Evolutionary conservation across 805 yeast genomes (phyloP), one percentile per base, ranked within the genome.

Genomic region (Hanseniaspora taiwanica): DNA sequence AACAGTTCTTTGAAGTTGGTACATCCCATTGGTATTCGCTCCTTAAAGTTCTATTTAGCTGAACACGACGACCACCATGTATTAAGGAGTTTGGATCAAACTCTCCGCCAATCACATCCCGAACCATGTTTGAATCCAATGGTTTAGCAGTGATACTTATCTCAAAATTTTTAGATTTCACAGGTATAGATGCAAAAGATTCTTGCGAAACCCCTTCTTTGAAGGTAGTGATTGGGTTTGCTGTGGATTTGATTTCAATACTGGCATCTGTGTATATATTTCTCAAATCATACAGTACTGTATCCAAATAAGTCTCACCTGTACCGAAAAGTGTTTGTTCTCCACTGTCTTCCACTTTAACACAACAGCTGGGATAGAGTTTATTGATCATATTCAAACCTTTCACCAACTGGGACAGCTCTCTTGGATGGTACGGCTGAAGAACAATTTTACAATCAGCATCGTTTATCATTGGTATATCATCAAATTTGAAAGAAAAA

Each of bases 231-330:
- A 79, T 70, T 2, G 97, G 95, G 52, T 80, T 91, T 37, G 96
- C 81, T 2, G 85, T 80, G 3, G 37, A 23, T 53, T 78, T 81
- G 40, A 91, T 73, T 39, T 78, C 81, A 31, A 86, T 67, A 18
- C 71, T 72, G 0, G 80, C 69, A 18, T 41, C 40, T 2, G 44
- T 41, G 49, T 74, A 81, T 24, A 72, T 62, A 21, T 64, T 56
- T 46, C 96, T 64, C 35, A 91, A 59, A 52, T 85, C 96, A 55
- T 78, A 81, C 31, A 91, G 58, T 19, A 81, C 62, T 48, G 91
- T 82, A 56, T 91, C 97, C 59, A 91, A 56, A 52, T 83, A 84
- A 14, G 89, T 50, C 53, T 91, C 97, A 6, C 98, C 98, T 8
- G 84, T 73, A 0, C 91, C 96, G 21, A 77, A 52, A 0, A 91